A percentile compares a stretch with the other conserved stretches of the same genome.
Evolutionary conservation across 305 asterid species (phyloP).

Genomic region (Striga hermonthica): DNA sequence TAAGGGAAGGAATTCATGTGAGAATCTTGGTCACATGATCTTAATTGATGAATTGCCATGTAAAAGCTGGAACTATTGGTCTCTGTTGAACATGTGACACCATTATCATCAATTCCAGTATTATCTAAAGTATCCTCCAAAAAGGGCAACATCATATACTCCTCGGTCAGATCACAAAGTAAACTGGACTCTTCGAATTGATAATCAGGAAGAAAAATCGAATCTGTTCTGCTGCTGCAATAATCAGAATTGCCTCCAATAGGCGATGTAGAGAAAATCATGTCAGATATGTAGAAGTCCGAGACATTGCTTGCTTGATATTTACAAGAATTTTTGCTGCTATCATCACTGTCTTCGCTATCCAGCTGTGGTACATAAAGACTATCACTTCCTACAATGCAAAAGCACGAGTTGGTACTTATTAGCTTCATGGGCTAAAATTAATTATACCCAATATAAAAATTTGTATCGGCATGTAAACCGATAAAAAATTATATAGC

Average conservation of each 20-base stretch:
- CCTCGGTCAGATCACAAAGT: constrained; percentile 60
- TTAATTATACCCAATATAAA: neutral
- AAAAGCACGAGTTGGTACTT: constrained; percentile 7
- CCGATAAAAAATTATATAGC: constrained; percentile 14
- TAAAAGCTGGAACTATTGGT: no score
- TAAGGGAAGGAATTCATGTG: no score
- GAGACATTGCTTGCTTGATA: constrained; percentile 58
- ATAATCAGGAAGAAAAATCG: constrained; percentile 52
- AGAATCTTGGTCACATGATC: no score
- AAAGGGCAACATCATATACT: constrained; percentile 55
- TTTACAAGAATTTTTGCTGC: constrained; percentile 68
- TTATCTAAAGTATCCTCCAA: constrained; percentile 55
- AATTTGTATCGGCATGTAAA: constrained; percentile 2
- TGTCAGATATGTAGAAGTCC: constrained; percentile 73
- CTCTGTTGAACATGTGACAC: constrained; percentile 36
- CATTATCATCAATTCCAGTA: constrained; percentile 42
- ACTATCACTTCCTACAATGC: constrained; percentile 51
- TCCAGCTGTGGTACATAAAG: constrained; percentile 73
- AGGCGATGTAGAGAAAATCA: constrained; percentile 65
- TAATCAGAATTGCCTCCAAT: constrained; percentile 44
- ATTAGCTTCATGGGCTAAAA: neutral
- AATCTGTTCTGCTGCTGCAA: constrained; percentile 29
- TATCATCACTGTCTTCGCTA: constrained; percentile 71
- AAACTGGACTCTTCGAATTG: constrained; percentile 60
- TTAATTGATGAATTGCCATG: no score